Evolutionary conservation across 2,329 filamentous ascomycete genomes (phyloP), one percentile per base, ranked within the genome.

Genomic region (Pseudocercospora eumusae): DNA sequence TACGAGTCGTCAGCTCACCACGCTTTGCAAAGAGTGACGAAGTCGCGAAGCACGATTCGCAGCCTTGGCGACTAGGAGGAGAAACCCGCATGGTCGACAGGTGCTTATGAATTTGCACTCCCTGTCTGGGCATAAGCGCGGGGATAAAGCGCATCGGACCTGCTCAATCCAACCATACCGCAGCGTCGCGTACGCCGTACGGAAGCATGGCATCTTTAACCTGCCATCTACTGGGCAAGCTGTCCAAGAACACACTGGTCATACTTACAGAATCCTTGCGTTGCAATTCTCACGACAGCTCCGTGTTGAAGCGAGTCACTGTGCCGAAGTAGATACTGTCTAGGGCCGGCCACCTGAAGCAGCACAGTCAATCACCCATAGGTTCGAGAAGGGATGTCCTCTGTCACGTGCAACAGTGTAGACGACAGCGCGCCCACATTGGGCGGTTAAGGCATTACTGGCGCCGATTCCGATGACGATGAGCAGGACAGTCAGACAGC

Each of bases 241-340:
- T 50, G 47, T 52, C 25, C 25, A 28, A 52, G 27, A 23, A 13
- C 47, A 15, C 25, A 28, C 47, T 52, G 23, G 23, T 52, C 10
- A 18, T 28, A 61, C 60, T 55, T 36, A 63, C 60, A 86, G 66
- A 86, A 86, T 0, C 83, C 84, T 64, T 83, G 79, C 0, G 83
- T 86, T 0, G 83, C 79, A 57, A 86, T 85, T 5, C 82, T 78
- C 53, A 86, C 81, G 18, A 85, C 81, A 0, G 83, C n/a, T n/a
- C n/a, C n/a, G n/a, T 85, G 53, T 83, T 79, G 63, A 76, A 74
- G 10, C 74, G 74, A 2, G 69, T 67, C 2, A 66, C 66, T 10
- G 73, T 75, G 3, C 75, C 74, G 28, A 76, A 71, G 44, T 75
- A 70, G 60, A 76, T 73, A 31, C 79, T 80, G 64, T 83, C 80